Evolutionary conservation across 768 basidiomycete genomes (phyloP), one percentile per base, ranked within the genome.

Genomic region (Phlegmacium glaucopus): DNA sequence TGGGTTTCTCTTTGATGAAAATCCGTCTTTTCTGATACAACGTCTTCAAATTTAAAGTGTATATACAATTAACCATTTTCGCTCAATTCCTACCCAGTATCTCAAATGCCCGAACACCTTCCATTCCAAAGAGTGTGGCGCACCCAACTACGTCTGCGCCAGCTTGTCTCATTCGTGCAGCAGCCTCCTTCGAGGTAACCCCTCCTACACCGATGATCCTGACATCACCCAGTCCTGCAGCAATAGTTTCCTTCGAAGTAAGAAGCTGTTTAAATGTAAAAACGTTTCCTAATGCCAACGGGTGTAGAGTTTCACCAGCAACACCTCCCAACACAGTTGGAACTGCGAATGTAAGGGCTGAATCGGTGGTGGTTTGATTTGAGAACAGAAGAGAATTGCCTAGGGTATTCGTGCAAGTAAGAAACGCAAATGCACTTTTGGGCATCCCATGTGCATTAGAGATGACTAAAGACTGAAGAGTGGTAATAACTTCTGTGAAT

Each of bases 171-270:
- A 93, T 93, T 45, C 91, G 73, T 44, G 66, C 61, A 10, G 74
- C 80, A 2, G 80, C 83, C 16, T 69, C 83, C 5, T 70, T 66
- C 16, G 77, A 77, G 2, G 78, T 83, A 13, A 91, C 88, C 5
- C 91, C 91, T 1, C 92, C 91, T n/a, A 86, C 84, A 2, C 90
- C 92, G 39, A 94, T 77, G 45, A 93, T 70, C 42, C 69, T 69
- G 45, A 91, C 77, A 2, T 67, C 56, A 25, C 61, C 62, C 32
- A 90, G 55, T 0, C 70, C 71, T 3, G 62, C 52, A 42, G 66
- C 42, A 42, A 54, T 45, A 22, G 70, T 70, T 39, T 62, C 61
- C 29, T 67, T 61, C 18, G 62, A 52, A 13, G 63, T 61, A 42
- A 91, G 67, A 37, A 90, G 61, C 34, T 64, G 65, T 11, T 74